Percentiles rank a stretch among this genome's conserved stretches.
Conservation (phyloP, 2,329 filamentous ascomycete species). For the Didymella arachidicola region DNA sequence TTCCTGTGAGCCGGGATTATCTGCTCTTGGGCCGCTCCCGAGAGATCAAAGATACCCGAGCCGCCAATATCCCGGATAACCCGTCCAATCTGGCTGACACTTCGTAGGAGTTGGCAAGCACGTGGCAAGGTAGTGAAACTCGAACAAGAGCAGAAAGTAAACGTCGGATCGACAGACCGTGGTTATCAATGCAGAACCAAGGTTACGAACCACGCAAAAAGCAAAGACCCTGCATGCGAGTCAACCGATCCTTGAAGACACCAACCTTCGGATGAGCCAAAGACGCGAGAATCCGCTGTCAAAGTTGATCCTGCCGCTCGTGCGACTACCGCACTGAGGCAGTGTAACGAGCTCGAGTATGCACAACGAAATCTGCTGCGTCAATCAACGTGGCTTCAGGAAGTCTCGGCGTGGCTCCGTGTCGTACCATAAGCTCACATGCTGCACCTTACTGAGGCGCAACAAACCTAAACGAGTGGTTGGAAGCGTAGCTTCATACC, state of each 20-base stretch:
- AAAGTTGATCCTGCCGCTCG: conserved; percentile 24
- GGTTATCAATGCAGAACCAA: conserved; percentile 2
- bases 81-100: background rate
- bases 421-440: conserved; percentile 34
- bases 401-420: conserved; percentile 25
- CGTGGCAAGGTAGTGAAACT: background rate
- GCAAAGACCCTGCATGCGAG: conserved; percentile 19
- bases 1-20: conserved; percentile 5
- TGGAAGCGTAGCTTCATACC: conserved; percentile 13
- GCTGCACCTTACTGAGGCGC: conserved; percentile 28
- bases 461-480: conserved; percentile 13
- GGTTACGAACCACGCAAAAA: background rate
- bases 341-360: conserved; percentile 46
- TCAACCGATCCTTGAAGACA: background rate
- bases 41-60: background rate
- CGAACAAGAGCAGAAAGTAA: background rate
- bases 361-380: conserved; percentile 44
- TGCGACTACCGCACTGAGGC: conserved; percentile 22
- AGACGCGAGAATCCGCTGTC: conserved; percentile 26
- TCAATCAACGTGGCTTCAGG: conserved; percentile 35
- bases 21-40: background rate
- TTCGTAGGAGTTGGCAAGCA: background rate
- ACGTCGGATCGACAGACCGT: background rate
- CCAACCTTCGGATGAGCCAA: conserved; percentile 4
- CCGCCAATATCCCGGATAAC: background rate